Evolutionary conservation across 805 yeast genomes (phyloP).

Genomic region (Saccharomycopsis sp.): DNA sequence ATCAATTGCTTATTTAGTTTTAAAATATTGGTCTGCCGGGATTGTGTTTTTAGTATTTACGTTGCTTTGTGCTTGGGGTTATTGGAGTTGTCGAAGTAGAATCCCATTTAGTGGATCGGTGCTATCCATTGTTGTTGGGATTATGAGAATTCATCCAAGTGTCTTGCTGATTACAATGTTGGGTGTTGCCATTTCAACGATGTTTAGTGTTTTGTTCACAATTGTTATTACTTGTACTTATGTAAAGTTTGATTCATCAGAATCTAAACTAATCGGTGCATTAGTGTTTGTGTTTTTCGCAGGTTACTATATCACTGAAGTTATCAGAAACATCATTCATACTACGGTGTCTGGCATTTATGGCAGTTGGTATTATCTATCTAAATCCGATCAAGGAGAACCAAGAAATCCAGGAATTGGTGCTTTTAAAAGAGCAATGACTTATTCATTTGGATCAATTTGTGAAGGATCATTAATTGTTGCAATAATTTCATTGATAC

Average conservation of each 20-base stretch:
- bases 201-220: constrained; percentile 59
- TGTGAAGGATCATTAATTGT: constrained; percentile 78
- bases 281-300: constrained; percentile 72
- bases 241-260: constrained; percentile 65
- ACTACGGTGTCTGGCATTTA: constrained; percentile 76
- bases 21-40: constrained; percentile 73
- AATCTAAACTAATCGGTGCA: constrained; percentile 57
- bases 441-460: constrained; percentile 84
- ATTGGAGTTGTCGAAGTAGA: constrained; percentile 63
- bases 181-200: constrained; percentile 54
- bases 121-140: constrained; percentile 66
- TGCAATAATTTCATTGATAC: constrained; percentile 60
- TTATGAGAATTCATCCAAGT: constrained; percentile 66
- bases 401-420: constrained; percentile 78
- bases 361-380: constrained; percentile 88
- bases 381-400: constrained; percentile 67
- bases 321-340: constrained; percentile 72
- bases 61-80: constrained; percentile 56
- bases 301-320: constrained; percentile 79
- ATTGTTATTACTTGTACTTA: constrained; percentile 68
- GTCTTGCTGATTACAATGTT: constrained; percentile 52
- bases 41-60: constrained; percentile 66
- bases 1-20: constrained; percentile 63
- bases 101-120: constrained; percentile 72
- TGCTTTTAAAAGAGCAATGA: constrained; percentile 70